Base-by-base conservation (phyloP, 1,284 basidiomycete genomes). In the Puccinia polysora region DNA sequence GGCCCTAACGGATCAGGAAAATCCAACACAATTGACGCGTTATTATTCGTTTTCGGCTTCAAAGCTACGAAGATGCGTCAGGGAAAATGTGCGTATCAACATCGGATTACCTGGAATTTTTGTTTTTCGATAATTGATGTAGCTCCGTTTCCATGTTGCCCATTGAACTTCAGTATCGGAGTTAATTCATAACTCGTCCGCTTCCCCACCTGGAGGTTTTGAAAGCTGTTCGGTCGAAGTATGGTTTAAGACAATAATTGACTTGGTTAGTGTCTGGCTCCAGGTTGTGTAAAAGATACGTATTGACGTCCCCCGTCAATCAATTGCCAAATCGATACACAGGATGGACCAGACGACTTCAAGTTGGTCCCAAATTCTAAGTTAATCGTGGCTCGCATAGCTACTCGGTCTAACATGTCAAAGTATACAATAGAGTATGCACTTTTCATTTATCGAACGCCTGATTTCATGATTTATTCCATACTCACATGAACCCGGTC, bases 31-130 rank as follows among this genome's bases (percentile, higher is more conserved):
- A 99, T 98, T 78, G 96, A 99, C 78, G 93, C 96, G 0, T 84
- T 99, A 1, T 84, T 99, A 10, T 99, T 99, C 78, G 96, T 98
- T 7, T 98, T 98, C 79, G 96, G 95, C 20, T 98, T 95, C 78
- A 87, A 93, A 52, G 96, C 96, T 1, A 88, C 88, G 25, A 97
- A 98, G 83, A 97, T 99, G 94, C 84, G 95, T 30, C 96, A 98
- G 79, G 94, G 89, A 53, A 97, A 97, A 81, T 85, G 69, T 71
- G 36, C 23, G 38, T 43, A 7, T 23, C n/a, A 15, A 30, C 97
- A n/a, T 90, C 87, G 15, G 30, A 0, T 47, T 36, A 25, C 52
- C 45, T 34, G 32, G 20, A 20, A 6, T 15, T n/a, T n/a, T 30
- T 28, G 40, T 1, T 60, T 14, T 10, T 40, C 10, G 25, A 2